Base-by-base conservation (phyloP, 495 filamentous ascomycete species). In the Pyrenula massariospora region DNA sequence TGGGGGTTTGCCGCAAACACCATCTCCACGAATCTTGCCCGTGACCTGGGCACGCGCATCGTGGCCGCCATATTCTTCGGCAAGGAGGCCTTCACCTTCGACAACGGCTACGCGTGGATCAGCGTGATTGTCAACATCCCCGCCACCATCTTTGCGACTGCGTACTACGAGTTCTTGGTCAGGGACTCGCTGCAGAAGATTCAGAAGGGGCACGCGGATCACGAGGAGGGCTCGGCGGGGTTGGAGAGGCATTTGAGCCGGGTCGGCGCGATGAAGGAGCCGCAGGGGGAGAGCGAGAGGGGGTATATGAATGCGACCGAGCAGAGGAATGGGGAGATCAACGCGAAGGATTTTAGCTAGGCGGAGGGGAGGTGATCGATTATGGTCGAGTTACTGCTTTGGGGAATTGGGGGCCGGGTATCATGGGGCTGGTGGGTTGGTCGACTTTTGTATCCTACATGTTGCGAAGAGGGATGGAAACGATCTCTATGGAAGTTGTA, bases 51-150 rank as follows among this genome's bases (percentile, higher is more conserved):
- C 2, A 70, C 73, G 0, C 68, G 77, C n/a, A 74, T 79, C 47
- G 77, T 79, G 8, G 77, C 75, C 8, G 77, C 77, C 12, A 79
- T 81, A 51, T 79, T 76, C 67, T 78, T 70, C 56, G 75, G 74
- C 58, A 62, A 69, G 2, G 75, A 79, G 51, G 70, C 69, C 0
- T 79, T 78, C 53, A 59, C 62, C 1, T 75, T 42, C 15, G 31
- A 72, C 57, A 58, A 69, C 21, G 61, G 69, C 31, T 79, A 79
- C 57, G 58, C 65, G 20, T 72, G 77, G 66, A 80, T 80, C 52
- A 62, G 69, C 0, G 72, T 80, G 2, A 60, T 79, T 22, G 70
- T 77, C 48, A 80, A 79, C 57, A 64, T 80, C 15, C 77, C 77
- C 0, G 77, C 77, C 15, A 80, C 76, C 21, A 52, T 80, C 8